Conservation (phyloP, 345 rosid genomes). For the Eucalyptus globulus region DNA sequence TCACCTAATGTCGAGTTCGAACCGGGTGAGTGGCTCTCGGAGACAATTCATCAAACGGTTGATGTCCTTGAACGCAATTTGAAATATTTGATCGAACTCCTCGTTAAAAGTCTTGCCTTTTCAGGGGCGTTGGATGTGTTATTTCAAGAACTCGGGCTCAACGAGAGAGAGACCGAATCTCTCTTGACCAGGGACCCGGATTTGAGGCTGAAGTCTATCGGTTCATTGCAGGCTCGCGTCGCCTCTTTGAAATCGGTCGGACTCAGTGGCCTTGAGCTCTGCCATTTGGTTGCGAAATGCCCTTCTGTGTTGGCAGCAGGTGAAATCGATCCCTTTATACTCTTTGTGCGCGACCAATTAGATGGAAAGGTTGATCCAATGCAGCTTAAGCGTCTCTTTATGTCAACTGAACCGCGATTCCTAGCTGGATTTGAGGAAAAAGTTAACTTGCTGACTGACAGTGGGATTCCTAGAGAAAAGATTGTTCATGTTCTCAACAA, state of each 20-base stretch:
- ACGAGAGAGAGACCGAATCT: conserved; percentile 23
- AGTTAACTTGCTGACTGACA: conserved; percentile 19
- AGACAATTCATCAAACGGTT: background rate
- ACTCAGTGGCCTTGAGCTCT: conserved; percentile 28
- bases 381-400: conserved; percentile 30
- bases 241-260: conserved; percentile 42
- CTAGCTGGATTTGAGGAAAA: conserved; percentile 27
- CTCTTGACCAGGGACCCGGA: conserved; percentile 29
- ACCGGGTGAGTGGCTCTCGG: background rate
- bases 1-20: background rate
- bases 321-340: conserved; percentile 33
- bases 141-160: background rate
- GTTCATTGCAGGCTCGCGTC: conserved; percentile 14
- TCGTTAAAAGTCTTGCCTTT: background rate
- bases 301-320: conserved; percentile 36
- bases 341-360: conserved; percentile 26
- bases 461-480: conserved; percentile 31
- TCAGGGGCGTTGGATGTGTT: conserved; percentile 17
- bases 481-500: conserved; percentile 52
- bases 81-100: background rate
- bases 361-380: conserved; percentile 33
- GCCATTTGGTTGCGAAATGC: conserved; percentile 31
- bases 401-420: conserved; percentile 28
- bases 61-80: background rate
- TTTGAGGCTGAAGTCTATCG: conserved; percentile 15